Percentiles rank a stretch among this genome's conserved stretches.
Conservation (phyloP, 1,139 yeast genomes). For the Candida sojae region DNA sequence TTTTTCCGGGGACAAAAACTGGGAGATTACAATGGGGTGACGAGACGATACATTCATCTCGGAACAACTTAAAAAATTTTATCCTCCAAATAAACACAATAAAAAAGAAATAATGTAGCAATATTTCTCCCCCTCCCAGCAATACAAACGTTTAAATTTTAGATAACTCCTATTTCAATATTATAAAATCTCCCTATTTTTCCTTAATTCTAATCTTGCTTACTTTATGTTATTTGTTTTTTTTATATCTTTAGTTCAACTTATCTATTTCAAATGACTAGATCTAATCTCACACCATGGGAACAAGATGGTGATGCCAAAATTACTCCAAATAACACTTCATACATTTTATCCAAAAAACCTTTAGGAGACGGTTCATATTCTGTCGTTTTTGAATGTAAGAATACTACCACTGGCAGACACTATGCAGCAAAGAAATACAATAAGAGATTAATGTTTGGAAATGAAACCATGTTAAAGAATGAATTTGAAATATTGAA, state of each 20-base stretch:
- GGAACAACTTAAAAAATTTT: background rate
- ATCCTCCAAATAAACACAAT: background rate
- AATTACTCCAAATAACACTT: slow-evolving; percentile 35
- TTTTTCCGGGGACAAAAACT: background rate
- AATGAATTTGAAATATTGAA: slow-evolving; percentile 58
- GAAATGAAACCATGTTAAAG: slow-evolving; percentile 41
- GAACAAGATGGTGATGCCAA: background rate
- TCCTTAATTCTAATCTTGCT: background rate
- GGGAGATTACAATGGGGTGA: background rate
- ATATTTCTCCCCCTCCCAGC: too few relatives aligned
- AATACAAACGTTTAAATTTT: too few relatives aligned
- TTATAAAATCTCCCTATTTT: background rate
- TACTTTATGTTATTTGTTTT: background rate
- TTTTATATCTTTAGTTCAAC: background rate
- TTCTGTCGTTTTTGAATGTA: slow-evolving; percentile 42
- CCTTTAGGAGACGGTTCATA: slow-evolving; percentile 42
- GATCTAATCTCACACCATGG: slow-evolving; percentile 7
- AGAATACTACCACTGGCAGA: slow-evolving; percentile 28
- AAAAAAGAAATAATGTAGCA: background rate
- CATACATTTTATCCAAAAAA: slow-evolving; percentile 31
- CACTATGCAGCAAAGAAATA: slow-evolving; percentile 45
- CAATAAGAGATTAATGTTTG: slow-evolving; percentile 33
- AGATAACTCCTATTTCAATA: too few relatives aligned
- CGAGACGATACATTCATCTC: background rate
- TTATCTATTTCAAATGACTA: background rate